Conservation (phyloP, 179 eudicot species). For the Beta macrorhiza region DNA sequence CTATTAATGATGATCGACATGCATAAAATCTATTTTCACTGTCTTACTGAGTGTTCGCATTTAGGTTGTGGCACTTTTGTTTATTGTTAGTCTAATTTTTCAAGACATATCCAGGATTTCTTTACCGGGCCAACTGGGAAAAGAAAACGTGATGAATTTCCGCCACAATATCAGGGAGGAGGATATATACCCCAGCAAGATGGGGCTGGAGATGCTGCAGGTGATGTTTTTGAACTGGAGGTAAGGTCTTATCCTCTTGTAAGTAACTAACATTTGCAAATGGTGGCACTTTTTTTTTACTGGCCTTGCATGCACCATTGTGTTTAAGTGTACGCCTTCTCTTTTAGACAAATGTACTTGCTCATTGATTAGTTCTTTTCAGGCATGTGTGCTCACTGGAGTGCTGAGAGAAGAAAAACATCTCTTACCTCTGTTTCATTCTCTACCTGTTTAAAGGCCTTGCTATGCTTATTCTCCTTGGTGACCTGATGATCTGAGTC, state of each 20-base stretch:
- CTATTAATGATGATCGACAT: too few relatives aligned
- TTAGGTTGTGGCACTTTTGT: slow-evolving; percentile 1
- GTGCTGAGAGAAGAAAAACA: neutral
- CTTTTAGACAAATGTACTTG: neutral
- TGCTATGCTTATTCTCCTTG: neutral
- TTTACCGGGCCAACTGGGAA: slow-evolving; percentile 64
- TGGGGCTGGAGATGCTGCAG: slow-evolving; percentile 66
- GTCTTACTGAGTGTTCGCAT: neutral
- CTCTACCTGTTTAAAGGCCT: neutral
- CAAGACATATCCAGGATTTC: slow-evolving; percentile 56
- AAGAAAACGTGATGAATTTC: slow-evolving; percentile 76
- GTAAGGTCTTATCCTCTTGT: slow-evolving; percentile 26
- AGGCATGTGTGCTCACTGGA: neutral
- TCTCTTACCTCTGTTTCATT: neutral
- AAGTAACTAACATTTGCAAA: neutral
- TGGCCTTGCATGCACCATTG: neutral
- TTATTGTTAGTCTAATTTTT: slow-evolving; percentile 8
- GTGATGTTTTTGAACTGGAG: slow-evolving; percentile 56
- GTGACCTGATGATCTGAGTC: neutral
- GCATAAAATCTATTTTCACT: neutral
- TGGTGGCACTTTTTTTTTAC: neutral
- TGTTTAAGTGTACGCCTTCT: neutral
- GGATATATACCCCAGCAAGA: slow-evolving; percentile 90
- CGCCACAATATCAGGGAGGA: slow-evolving; percentile 54
- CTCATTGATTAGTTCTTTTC: neutral